Percentiles rank a stretch among this genome's conserved stretches.
phyloP scores from a whole-genome alignment of 2,329 filamentous ascomycete genomes.

The Grosmannia serpens region DNA sequence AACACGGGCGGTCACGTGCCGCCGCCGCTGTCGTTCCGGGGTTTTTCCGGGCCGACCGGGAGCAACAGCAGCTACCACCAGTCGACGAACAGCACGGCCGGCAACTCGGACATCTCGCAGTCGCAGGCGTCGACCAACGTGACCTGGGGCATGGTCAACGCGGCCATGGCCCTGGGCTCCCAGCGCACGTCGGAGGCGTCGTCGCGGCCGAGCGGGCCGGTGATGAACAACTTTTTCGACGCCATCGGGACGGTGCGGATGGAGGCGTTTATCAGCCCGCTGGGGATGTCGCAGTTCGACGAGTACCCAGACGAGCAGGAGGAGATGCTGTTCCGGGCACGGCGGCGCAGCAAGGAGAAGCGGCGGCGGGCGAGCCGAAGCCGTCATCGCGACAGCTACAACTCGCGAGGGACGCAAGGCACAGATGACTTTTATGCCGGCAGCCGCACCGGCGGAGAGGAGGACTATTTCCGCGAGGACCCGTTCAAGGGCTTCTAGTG shows the following conservation, averaged over 20 bases:
- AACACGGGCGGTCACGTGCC: slow-evolving; percentile 70
- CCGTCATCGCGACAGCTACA: slow-evolving; percentile 37
- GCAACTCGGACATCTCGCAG: slow-evolving; percentile 41
- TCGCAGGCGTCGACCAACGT: slow-evolving; percentile 35
- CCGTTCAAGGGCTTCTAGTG: slow-evolving; percentile 49
- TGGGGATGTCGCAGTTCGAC: slow-evolving; percentile 32
- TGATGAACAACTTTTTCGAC: slow-evolving; percentile 61
- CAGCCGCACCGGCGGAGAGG: slow-evolving; percentile 36
- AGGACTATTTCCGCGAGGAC: slow-evolving; percentile 47
- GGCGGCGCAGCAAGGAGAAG: slow-evolving; percentile 44
- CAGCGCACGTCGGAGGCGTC: slow-evolving; percentile 46
- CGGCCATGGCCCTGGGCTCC: slow-evolving; percentile 17
- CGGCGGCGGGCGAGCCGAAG: slow-evolving; percentile 41
- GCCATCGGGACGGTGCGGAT: slow-evolving; percentile 86
- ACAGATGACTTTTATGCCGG: slow-evolving; percentile 38
- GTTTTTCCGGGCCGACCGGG: slow-evolving; percentile 51
- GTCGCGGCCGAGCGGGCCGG: slow-evolving; percentile 26
- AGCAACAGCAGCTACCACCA: slow-evolving; percentile 30
- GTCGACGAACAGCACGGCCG: slow-evolving; percentile 44
- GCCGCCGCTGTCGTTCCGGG: slow-evolving; percentile 63
- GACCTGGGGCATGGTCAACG: slow-evolving; percentile 20
- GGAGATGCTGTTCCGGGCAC: slow-evolving; percentile 33
- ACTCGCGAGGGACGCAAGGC: slow-evolving; percentile 30
- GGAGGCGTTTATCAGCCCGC: slow-evolving; percentile 82
- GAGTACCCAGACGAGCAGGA: slow-evolving; percentile 38